These are phyloP conservation scores for Panaeolus papilionaceus DNA, from an alignment of 768 basidiomycete genomes.

Conservation along the genomic window DNA sequence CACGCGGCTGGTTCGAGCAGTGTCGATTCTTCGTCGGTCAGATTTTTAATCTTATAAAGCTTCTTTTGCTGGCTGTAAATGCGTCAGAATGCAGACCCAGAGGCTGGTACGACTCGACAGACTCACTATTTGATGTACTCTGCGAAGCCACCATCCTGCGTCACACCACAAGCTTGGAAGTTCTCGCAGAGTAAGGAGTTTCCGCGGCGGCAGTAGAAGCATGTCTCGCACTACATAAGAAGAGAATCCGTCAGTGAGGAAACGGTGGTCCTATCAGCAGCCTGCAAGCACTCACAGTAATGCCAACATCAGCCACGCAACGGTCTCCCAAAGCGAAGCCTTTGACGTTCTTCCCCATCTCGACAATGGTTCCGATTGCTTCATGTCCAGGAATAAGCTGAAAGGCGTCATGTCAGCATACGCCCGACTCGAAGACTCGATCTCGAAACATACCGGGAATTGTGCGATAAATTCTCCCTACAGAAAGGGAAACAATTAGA, in stretches of 20 bases:
- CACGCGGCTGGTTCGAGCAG: slow-evolving; percentile 91
- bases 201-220: slow-evolving; percentile 91
- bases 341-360: slow-evolving; percentile 81
- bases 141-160: slow-evolving; percentile 85
- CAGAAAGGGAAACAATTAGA: slow-evolving; percentile 61
- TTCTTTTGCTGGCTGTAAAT: slow-evolving; percentile 58
- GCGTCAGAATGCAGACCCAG: background rate
- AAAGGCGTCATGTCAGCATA: slow-evolving; percentile 29
- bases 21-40: slow-evolving; percentile 87
- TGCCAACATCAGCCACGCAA: slow-evolving; percentile 78
- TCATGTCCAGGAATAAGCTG: slow-evolving; percentile 50
- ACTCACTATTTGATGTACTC: slow-evolving; percentile 86
- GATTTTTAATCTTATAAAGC: slow-evolving; percentile 87
- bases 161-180: slow-evolving; percentile 83
- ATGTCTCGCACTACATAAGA: slow-evolving; percentile 69
- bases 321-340: slow-evolving; percentile 82
- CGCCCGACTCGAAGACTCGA: slow-evolving; percentile 44
- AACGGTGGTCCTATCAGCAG: background rate
- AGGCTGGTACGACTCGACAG: background rate
- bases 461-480: slow-evolving; percentile 68
- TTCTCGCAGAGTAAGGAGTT: slow-evolving; percentile 83
- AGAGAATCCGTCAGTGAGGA: background rate
- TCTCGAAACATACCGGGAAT: slow-evolving; percentile 60
- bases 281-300: slow-evolving; percentile 52
- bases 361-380: slow-evolving; percentile 71